Evolutionary conservation across 1,139 yeast species (phyloP), one percentile per base, ranked within the genome.

Genomic region (Torulaspora globosa): DNA sequence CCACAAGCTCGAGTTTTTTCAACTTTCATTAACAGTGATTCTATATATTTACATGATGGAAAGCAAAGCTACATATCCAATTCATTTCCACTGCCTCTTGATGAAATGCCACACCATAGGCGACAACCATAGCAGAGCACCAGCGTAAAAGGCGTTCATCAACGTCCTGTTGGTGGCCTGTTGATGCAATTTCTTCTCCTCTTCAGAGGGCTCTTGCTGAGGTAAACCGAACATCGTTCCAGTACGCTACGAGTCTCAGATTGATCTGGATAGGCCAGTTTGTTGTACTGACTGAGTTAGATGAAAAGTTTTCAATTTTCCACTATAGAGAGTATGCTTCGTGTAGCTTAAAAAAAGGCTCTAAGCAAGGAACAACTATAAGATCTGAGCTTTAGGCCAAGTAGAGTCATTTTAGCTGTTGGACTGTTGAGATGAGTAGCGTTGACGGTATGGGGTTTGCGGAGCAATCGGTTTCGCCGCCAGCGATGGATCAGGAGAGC

Each of bases 41-140:
- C 36, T 41, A 41, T 36, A 29, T 47, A 47, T 47, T 29, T 47
- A 47, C 50, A 47, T 33, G 50, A 39, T 32, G 11, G 27, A 31
- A 38, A 33, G 42, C 36, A 45, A 47, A 45, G 37, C 33, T 46
- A 46, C 36, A 39, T 43, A 43, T 43, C 43, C 40, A 33, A 16
- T 19, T 29, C 34, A 60, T 60, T 66, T 75, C 58, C 82, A 70
- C 63, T 81, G 82, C 65, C 72, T 82, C 67, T 72, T 79, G 59
- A 79, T 65, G 55, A 74, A 80, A 63, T 82, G 83, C 71, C 75
- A 71, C 47, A 80, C 69, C 46, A 83, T 74, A 56, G 90, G 90
- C 47, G 85, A 71, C 43, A 76, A 63, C 96, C 96, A 89, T 60
- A 89, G 76, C 34, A 85, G 82, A 53, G 83, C 82, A 47, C 94